Evolutionary conservation across 805 yeast genomes (phyloP).

Genomic region (Kluyveromyces starmeri): DNA sequence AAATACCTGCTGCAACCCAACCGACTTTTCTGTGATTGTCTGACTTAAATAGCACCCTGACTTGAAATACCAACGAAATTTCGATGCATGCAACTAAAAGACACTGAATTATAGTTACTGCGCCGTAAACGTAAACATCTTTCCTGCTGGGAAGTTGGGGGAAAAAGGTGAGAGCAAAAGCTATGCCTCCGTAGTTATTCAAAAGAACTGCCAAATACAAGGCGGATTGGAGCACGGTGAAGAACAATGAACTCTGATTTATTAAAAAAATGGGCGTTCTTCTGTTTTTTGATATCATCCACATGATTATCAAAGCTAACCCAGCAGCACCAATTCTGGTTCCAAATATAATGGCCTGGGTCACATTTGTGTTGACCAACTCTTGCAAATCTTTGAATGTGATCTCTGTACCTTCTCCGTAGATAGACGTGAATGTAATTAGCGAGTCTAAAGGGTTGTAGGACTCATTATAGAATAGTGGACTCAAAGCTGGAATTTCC

Average conservation of each 20-base stretch:
- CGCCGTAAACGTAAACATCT: slow-evolving; percentile 45
- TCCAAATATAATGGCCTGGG: slow-evolving; percentile 43
- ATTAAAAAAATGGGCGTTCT: slow-evolving; percentile 65
- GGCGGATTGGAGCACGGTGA: slow-evolving; percentile 51
- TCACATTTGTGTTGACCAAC: slow-evolving; percentile 27
- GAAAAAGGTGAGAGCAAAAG: slow-evolving; percentile 41
- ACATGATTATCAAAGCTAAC: slow-evolving; percentile 37
- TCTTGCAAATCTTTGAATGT: slow-evolving; percentile 37
- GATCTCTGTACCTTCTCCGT: slow-evolving; percentile 30
- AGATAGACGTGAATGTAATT: slow-evolving; percentile 35
- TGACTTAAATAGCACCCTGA: slow-evolving; percentile 58
- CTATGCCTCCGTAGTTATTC: slow-evolving; percentile 42
- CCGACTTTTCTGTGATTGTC: slow-evolving; percentile 41
- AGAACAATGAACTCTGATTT: slow-evolving; percentile 51
- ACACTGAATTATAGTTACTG: slow-evolving; percentile 51
- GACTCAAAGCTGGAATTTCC: background rate
- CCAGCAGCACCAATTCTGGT: slow-evolving; percentile 49
- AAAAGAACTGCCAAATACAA: slow-evolving; percentile 47
- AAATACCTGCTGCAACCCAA: slow-evolving; percentile 29
- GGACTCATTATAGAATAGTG: slow-evolving; percentile 15
- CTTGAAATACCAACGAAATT: slow-evolving; percentile 60
- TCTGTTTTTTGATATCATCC: slow-evolving; percentile 43
- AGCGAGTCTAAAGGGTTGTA: slow-evolving; percentile 21
- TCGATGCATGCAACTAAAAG: slow-evolving; percentile 55
- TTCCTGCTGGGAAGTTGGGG: slow-evolving; percentile 30